These are phyloP conservation scores for Venturia nashicola DNA, from an alignment of 2,329 filamentous ascomycete species.

Conservation along the genomic window DNA sequence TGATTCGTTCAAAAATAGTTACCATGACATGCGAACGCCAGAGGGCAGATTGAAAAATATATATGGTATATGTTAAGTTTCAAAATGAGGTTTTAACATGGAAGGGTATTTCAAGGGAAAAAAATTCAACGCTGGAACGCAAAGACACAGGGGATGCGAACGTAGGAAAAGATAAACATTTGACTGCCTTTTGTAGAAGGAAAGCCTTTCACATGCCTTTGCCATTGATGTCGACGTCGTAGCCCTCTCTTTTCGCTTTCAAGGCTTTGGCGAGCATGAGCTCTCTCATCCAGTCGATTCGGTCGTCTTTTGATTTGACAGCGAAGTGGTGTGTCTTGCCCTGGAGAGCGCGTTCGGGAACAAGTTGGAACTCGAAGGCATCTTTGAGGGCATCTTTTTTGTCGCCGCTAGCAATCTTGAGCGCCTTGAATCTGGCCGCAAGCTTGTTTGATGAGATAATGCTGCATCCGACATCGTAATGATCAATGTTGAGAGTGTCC, in stretches of 20 bases:
- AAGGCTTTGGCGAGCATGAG: constrained; percentile 82
- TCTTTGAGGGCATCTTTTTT: constrained; percentile 42
- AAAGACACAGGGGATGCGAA: background rate
- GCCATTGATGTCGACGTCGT: constrained; percentile 46
- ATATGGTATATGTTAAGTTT: background rate
- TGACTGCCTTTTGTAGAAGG: background rate
- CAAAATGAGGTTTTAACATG: background rate
- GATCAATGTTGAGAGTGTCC: constrained; percentile 75
- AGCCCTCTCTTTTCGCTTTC: constrained; percentile 73
- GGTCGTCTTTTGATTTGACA: constrained; percentile 72
- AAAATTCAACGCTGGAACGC: background rate
- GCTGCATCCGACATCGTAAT: constrained; percentile 79
- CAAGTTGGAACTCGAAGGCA: constrained; percentile 71
- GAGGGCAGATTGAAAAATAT: background rate
- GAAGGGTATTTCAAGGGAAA: background rate
- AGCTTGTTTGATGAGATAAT: constrained; percentile 70
- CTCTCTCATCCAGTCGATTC: constrained; percentile 96
- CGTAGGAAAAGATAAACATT: background rate
- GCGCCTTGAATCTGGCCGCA: constrained; percentile 72
- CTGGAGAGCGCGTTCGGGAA: constrained; percentile 44
- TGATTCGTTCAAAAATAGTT: background rate
- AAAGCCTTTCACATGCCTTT: background rate
- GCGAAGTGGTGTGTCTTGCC: constrained; percentile 91
- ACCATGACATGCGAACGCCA: background rate
- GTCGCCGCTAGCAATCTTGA: constrained; percentile 45